These are phyloP conservation scores for Lodderomyces theae DNA, from an alignment of 1,139 yeast genomes.

Conservation along the genomic window DNA sequence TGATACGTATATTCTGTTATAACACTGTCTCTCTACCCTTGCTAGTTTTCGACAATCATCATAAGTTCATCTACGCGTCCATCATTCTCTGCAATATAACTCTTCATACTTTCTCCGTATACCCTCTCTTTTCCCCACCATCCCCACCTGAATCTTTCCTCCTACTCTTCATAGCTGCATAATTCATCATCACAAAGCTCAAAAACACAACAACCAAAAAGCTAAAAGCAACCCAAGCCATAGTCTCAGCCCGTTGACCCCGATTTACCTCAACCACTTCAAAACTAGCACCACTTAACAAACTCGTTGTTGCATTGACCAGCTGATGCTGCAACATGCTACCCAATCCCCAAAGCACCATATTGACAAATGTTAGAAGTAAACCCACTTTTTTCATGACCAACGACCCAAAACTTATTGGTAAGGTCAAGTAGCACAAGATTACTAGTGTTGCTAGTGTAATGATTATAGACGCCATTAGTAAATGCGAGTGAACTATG, in stretches of 20 bases:
- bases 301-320: conserved; percentile 38
- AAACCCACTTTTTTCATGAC: conserved; percentile 31
- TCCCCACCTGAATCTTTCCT: background rate
- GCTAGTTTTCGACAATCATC: no score
- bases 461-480: conserved; percentile 49
- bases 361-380: conserved; percentile 33
- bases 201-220: conserved; percentile 32
- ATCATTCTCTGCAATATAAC: background rate
- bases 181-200: conserved; percentile 16
- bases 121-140: background rate
- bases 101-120: background rate
- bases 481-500: conserved; percentile 53
- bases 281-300: conserved; percentile 54
- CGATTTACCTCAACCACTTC: conserved; percentile 39
- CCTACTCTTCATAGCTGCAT: background rate
- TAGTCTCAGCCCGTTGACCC: conserved; percentile 56
- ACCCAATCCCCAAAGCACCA: conserved; percentile 65
- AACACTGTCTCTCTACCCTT: no score
- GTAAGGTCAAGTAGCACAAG: conserved; percentile 44
- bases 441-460: conserved; percentile 39
- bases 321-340: conserved; percentile 70
- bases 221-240: conserved; percentile 63
- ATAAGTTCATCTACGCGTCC: no score
- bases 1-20: no score
- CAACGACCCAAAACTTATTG: conserved; percentile 46